Percentiles rank a stretch among this genome's conserved stretches.
These are phyloP conservation scores for Globisporangium paroecandrum DNA, from an alignment of 352 stramenopile species.

Conservation along the genomic window DNA sequence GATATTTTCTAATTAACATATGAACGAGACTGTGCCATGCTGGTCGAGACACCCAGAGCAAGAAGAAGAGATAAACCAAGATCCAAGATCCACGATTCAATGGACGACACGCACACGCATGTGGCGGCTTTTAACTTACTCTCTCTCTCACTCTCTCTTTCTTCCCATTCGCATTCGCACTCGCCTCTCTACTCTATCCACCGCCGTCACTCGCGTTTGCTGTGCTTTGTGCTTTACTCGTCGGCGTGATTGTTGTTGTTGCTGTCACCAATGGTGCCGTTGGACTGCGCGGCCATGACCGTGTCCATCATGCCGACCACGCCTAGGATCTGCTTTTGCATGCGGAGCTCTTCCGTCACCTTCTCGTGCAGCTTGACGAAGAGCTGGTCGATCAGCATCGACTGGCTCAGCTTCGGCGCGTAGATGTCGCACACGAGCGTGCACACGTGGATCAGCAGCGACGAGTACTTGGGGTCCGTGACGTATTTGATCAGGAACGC, in stretches of 20 bases:
- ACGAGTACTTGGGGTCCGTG: constrained; percentile 92
- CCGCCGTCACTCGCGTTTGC: neutral
- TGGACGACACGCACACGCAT: constrained; percentile 1
- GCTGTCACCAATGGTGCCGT: constrained; percentile 37
- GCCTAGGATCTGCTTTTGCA: constrained; percentile 83
- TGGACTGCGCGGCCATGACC: constrained; percentile 84
- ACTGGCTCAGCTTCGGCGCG: constrained; percentile 88
- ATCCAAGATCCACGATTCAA: neutral
- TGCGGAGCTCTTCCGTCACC: constrained; percentile 77
- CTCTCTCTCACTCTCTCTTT: neutral
- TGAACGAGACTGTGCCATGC: neutral
- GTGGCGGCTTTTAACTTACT: constrained; percentile 11
- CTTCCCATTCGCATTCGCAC: neutral
- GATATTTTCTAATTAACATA: constrained; percentile 20
- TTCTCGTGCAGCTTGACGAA: constrained; percentile 92
- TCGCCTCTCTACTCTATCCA: constrained; percentile 18
- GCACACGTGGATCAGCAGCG: constrained; percentile 90
- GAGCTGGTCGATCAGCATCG: constrained; percentile 90
- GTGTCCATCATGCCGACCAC: constrained; percentile 90
- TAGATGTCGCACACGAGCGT: constrained; percentile 93
- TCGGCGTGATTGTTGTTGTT: constrained; percentile 19
- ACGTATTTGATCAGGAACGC: constrained; percentile 96
- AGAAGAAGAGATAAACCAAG: neutral
- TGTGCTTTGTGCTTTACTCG: constrained; percentile 11
- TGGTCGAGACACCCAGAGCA: neutral